phyloP scores from a whole-genome alignment of 345 rosid genomes.

The Microthlaspi erraticum region DNA sequence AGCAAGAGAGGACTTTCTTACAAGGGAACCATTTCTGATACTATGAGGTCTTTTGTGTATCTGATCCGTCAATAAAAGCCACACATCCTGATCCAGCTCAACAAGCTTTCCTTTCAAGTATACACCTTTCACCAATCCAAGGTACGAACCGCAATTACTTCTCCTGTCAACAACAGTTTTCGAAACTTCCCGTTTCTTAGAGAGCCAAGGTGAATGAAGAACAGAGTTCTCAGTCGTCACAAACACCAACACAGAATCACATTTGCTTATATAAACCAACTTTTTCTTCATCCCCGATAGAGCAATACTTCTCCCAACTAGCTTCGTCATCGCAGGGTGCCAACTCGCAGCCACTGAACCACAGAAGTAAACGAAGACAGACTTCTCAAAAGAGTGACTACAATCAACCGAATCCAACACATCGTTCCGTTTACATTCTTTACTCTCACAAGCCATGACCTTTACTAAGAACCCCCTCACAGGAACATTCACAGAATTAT shows the following conservation, averaged over 20 bases:
- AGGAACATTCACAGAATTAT: constrained; percentile 48
- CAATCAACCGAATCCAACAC: constrained; percentile 15
- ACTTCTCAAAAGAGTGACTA: constrained; percentile 52
- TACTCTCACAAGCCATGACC: constrained; percentile 65
- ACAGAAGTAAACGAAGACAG: constrained; percentile 62
- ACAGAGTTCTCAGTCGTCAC: constrained; percentile 58
- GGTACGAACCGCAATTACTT: constrained; percentile 62
- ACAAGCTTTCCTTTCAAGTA: constrained; percentile 78
- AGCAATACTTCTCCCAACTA: constrained; percentile 55
- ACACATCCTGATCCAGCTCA: constrained; percentile 82
- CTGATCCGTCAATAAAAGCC: constrained; percentile 80
- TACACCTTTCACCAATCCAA: constrained; percentile 71
- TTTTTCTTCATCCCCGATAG: constrained; percentile 71
- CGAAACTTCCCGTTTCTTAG: constrained; percentile 41
- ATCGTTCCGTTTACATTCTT: constrained; percentile 44
- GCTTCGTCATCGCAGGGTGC: constrained; percentile 76
- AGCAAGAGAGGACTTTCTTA: constrained; percentile 51
- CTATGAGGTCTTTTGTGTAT: constrained; percentile 60
- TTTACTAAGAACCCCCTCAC: constrained; percentile 62
- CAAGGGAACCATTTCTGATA: constrained; percentile 75
- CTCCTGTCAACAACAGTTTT: constrained; percentile 46
- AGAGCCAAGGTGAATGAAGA: constrained; percentile 51
- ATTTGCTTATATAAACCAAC: constrained; percentile 56
- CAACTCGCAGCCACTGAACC: constrained; percentile 62
- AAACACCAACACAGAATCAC: constrained; percentile 63